phyloP scores from a whole-genome alignment of 2,329 filamentous ascomycete species.

The Fusarium nelsonii region DNA sequence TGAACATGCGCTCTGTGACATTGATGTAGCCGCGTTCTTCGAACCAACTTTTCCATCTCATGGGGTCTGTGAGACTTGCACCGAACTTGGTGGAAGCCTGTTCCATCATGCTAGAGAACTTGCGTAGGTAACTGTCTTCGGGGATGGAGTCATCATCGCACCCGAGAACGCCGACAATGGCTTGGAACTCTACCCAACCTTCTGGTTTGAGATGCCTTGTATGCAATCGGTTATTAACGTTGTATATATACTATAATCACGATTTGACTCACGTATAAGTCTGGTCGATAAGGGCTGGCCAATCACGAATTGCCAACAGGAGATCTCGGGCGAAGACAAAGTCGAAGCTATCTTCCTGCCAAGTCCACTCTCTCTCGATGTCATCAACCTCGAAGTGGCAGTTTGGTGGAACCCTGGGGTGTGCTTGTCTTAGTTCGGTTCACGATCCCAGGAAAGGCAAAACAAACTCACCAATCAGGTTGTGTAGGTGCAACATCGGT shows the following conservation, averaged over 20 bases:
- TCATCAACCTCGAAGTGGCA: slow-evolving; percentile 55
- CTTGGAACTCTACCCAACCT: slow-evolving; percentile 43
- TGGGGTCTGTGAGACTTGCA: slow-evolving; percentile 47
- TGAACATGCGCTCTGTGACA: slow-evolving; percentile 60
- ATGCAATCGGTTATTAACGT: neutral
- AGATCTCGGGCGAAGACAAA: slow-evolving; percentile 53
- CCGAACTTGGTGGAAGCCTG: slow-evolving; percentile 48
- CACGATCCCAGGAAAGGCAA: too few relatives aligned
- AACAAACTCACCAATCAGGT: slow-evolving; percentile 30
- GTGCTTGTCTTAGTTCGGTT: neutral
- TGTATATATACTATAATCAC: rapidly evolving
- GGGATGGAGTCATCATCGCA: slow-evolving; percentile 43
- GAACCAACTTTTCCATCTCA: slow-evolving; percentile 53
- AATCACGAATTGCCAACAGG: slow-evolving; percentile 49
- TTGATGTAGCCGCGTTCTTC: slow-evolving; percentile 65
- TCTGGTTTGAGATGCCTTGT: slow-evolving; percentile 28
- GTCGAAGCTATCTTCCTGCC: slow-evolving; percentile 54
- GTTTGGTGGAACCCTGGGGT: slow-evolving; percentile 54
- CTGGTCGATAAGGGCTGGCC: slow-evolving; percentile 52
- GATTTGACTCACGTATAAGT: slow-evolving; percentile 47
- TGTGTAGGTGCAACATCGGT: slow-evolving; percentile 42
- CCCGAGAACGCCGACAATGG: slow-evolving; percentile 42
- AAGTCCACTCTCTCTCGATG: slow-evolving; percentile 53
- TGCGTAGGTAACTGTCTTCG: slow-evolving; percentile 40
- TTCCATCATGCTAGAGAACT: slow-evolving; percentile 48